These are phyloP conservation scores for Cicer cuneatum DNA, from an alignment of 306 rosid species.

Conservation along the genomic window DNA sequence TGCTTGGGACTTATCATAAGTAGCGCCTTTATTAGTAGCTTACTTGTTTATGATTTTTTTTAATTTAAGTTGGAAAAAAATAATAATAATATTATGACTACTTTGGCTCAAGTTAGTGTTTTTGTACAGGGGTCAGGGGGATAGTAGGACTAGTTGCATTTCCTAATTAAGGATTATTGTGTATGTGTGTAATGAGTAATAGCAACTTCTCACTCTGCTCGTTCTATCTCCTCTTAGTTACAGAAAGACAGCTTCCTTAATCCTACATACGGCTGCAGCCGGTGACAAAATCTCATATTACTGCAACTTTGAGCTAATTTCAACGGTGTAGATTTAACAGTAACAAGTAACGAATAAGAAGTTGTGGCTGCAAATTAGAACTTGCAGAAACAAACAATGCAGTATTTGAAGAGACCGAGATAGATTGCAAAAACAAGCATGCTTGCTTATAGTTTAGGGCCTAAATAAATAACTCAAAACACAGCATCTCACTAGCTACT, in stretches of 20 bases:
- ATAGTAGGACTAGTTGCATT: slow-evolving; percentile 25
- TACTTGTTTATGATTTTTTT: slow-evolving; percentile 8
- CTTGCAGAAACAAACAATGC: neutral
- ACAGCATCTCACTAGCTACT: neutral
- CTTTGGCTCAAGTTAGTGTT: slow-evolving; percentile 2
- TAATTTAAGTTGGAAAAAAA: neutral
- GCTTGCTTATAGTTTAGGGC: neutral
- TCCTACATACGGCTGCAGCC: neutral
- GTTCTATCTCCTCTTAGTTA: neutral
- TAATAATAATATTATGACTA: neutral
- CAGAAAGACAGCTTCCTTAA: neutral
- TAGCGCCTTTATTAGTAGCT: neutral
- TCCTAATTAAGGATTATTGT: slow-evolving; percentile 18
- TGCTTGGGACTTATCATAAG: neutral
- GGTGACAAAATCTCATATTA: neutral
- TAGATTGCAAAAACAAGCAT: neutral
- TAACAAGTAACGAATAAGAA: neutral
- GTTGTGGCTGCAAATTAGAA: neutral
- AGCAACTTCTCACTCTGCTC: neutral
- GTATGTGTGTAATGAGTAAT: neutral
- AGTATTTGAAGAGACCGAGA: neutral
- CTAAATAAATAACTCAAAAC: neutral
- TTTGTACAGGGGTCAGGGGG: neutral
- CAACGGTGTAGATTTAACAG: neutral
- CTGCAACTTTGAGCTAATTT: neutral